Evolutionary conservation across 1,284 basidiomycete genomes (phyloP).

Genomic region (Heliocybe sulcata): DNA sequence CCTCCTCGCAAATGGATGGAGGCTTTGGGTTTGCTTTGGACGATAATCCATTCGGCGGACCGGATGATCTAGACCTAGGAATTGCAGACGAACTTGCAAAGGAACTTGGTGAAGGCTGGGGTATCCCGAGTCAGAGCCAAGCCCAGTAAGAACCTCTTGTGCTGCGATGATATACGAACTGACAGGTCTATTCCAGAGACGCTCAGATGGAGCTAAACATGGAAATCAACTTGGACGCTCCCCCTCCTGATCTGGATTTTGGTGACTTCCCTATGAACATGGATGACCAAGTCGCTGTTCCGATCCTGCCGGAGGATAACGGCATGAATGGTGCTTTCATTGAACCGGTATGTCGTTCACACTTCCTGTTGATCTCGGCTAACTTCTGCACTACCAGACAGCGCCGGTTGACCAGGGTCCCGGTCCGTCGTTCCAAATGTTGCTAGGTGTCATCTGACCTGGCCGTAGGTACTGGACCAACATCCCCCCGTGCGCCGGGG

Average conservation of each 20-base stretch:
- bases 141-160: background rate
- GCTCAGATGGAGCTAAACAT: background rate
- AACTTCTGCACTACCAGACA: background rate
- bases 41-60: constrained; percentile 42
- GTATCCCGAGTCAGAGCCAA: constrained; percentile 8
- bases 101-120: constrained; percentile 70
- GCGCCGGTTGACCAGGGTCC: background rate
- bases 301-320: background rate
- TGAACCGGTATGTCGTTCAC: background rate
- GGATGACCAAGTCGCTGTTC: background rate
- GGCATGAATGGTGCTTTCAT: background rate
- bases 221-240: background rate
- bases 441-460: background rate
- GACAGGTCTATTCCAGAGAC: background rate
- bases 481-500: background rate
- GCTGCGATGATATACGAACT: background rate
- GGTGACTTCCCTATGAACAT: background rate
- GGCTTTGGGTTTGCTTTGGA: constrained; percentile 36
- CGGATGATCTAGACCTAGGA: constrained; percentile 52
- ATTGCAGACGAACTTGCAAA: constrained; percentile 63
- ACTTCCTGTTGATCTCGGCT: background rate
- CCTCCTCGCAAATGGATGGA: constrained; percentile 51
- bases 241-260: background rate
- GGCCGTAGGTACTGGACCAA: background rate
- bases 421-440: background rate